Percentiles rank a stretch among this genome's conserved stretches.
These are phyloP conservation scores for Kazachstania viticola DNA, from an alignment of 805 yeast genomes.

Conservation along the genomic window DNA sequence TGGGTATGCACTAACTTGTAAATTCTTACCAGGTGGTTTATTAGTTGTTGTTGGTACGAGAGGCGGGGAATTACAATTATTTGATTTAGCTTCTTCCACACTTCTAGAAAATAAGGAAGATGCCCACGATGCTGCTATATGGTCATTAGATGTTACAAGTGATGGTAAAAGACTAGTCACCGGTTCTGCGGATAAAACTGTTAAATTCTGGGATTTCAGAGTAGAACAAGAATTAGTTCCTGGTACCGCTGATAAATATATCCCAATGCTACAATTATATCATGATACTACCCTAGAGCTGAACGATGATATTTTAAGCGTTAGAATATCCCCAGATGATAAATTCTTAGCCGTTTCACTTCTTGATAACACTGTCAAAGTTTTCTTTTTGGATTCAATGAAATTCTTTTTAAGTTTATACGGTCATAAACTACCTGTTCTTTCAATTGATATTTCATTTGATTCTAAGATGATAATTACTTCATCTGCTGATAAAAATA, in stretches of 20 bases:
- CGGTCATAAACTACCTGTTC: constrained; percentile 93
- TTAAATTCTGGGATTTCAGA: constrained; percentile 81
- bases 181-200: constrained; percentile 87
- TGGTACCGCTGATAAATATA: constrained; percentile 43
- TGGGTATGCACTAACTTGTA: constrained; percentile 73
- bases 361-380: constrained; percentile 90
- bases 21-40: constrained; percentile 85
- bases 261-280: constrained; percentile 45
- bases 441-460: constrained; percentile 79
- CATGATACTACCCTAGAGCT: constrained; percentile 79
- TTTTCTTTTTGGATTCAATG: constrained; percentile 75
- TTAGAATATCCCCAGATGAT: constrained; percentile 70
- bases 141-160: constrained; percentile 80
- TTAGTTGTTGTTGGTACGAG: constrained; percentile 82
- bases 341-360: constrained; percentile 72
- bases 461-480: constrained; percentile 85
- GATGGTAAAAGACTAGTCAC: constrained; percentile 81
- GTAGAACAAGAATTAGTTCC: constrained; percentile 58
- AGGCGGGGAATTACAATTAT: constrained; percentile 71
- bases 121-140: constrained; percentile 75
- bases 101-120: constrained; percentile 54
- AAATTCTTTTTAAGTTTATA: constrained; percentile 82
- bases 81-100: constrained; percentile 76
- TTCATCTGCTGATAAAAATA: constrained; percentile 93
- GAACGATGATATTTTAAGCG: constrained; percentile 72